These are phyloP conservation scores for Rhododendron kiyosumense DNA, from an alignment of 148 eudicot species.

Conservation along the genomic window DNA sequence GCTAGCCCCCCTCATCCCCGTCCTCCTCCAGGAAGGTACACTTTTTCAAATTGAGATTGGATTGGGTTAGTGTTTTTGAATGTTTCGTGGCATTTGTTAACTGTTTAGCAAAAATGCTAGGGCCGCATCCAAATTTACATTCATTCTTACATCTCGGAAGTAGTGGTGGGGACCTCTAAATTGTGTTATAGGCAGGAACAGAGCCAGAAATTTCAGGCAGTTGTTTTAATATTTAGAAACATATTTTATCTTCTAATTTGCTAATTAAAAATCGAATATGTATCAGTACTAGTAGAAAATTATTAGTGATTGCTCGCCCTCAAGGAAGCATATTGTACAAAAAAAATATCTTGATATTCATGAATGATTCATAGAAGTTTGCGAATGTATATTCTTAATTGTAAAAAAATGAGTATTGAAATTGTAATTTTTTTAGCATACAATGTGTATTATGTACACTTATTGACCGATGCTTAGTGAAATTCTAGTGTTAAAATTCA, in stretches of 20 bases:
- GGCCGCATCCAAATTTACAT: neutral
- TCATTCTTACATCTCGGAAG: neutral
- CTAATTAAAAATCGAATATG: no score
- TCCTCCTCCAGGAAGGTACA: constrained; percentile 44
- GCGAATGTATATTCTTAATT: neutral
- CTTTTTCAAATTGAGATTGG: neutral
- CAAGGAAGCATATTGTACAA: neutral
- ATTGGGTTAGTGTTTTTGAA: no score
- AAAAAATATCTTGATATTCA: neutral
- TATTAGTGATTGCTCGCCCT: no score
- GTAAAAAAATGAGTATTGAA: no score
- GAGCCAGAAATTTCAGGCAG: neutral
- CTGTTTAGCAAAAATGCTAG: neutral
- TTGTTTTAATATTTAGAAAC: no score
- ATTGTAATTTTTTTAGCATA: neutral
- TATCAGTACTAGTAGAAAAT: no score
- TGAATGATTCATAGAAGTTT: neutral
- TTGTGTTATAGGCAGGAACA: no score
- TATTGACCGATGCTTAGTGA: neutral
- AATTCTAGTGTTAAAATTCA: neutral
- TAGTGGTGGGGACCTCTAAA: no score
- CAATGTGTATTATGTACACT: neutral
- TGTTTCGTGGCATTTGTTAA: no score
- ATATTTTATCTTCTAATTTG: no score
- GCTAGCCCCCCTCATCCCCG: constrained; percentile 65